These are phyloP conservation scores for Kodamaea arcana DNA, from an alignment of 1,139 yeast genomes.

Conservation along the genomic window DNA sequence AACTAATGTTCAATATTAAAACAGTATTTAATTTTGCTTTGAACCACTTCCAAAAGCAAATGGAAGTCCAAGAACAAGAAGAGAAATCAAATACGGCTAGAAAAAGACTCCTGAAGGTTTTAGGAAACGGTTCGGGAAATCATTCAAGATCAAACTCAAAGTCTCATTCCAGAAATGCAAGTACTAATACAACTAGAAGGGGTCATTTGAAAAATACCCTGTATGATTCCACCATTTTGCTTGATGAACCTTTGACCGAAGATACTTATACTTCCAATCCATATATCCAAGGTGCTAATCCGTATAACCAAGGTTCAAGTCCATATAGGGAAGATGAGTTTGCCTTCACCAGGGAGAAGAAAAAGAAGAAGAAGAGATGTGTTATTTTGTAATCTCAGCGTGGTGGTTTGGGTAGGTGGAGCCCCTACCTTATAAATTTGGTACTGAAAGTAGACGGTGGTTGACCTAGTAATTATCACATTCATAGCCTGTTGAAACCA, in stretches of 20 bases:
- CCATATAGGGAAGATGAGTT: conserved; percentile 41
- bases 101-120: conserved; percentile 32
- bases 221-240: conserved; percentile 33
- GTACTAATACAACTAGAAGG: conserved; percentile 6
- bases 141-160: conserved; percentile 11
- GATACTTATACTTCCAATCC: conserved; percentile 29
- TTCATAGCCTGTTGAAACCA: too few relatives aligned
- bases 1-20: conserved; percentile 59
- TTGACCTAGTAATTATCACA: too few relatives aligned
- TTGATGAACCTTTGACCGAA: conserved; percentile 39
- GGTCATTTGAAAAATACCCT: conserved; percentile 35
- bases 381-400: conserved; percentile 23
- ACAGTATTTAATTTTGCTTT: conserved; percentile 61
- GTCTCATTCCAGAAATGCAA: conserved; percentile 7
- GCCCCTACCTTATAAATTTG: too few relatives aligned
- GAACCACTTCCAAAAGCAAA: conserved; percentile 32
- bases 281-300: conserved; percentile 24
- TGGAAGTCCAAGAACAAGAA: conserved; percentile 35
- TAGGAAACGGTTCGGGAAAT: conserved; percentile 14
- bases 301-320: conserved; percentile 12
- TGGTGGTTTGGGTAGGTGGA: too few relatives aligned
- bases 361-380: conserved; percentile 30
- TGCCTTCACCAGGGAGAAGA: conserved; percentile 35
- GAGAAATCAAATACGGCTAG: conserved; percentile 28
- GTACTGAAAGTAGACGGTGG: too few relatives aligned